Percentiles rank a stretch among this genome's conserved stretches.
Evolutionary conservation across 169 alveolate genomes (phyloP).

Genomic region (Perkinsus chesapeaki): DNA sequence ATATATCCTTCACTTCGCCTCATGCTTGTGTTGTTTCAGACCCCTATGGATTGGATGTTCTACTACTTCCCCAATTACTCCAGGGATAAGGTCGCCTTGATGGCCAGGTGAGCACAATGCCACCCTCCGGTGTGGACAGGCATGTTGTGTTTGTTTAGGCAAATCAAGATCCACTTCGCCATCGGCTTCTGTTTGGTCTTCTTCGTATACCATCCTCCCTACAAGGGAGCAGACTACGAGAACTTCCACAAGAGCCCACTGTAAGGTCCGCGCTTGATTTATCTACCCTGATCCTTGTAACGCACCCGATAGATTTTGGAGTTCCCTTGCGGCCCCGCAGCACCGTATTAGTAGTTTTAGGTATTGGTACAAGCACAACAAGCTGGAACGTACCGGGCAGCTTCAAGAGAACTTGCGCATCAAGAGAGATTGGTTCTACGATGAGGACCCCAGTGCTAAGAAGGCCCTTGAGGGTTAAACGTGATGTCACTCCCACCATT

Average conservation of each 20-base stretch:
- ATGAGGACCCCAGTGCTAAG: not conserved
- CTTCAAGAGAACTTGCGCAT: not conserved
- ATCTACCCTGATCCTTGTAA: too few species aligned
- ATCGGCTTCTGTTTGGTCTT: not conserved
- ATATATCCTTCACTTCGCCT: not conserved
- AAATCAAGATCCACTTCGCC: not conserved
- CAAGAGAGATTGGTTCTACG: not conserved
- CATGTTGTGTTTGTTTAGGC: not conserved
- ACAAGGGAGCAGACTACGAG: not conserved
- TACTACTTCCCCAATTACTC: not conserved
- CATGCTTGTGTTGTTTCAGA: not conserved
- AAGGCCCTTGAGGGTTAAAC: not conserved
- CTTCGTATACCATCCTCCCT: not conserved
- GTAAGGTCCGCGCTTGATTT: too few species aligned
- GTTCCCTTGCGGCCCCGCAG: too few species aligned
- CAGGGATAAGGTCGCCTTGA: not conserved
- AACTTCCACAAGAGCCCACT: not conserved
- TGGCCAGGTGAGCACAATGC: not conserved
- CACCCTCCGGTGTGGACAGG: too few species aligned
- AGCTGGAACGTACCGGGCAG: not conserved
- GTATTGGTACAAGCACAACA: not conserved
- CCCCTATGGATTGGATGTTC: not conserved
- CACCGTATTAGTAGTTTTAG: not conserved
- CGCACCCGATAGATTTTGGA: too few species aligned
- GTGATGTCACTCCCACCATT: not conserved